Evolutionary conservation across 2,329 filamentous ascomycete genomes (phyloP).

Genomic region (Cadophora luteo-olivacea): DNA sequence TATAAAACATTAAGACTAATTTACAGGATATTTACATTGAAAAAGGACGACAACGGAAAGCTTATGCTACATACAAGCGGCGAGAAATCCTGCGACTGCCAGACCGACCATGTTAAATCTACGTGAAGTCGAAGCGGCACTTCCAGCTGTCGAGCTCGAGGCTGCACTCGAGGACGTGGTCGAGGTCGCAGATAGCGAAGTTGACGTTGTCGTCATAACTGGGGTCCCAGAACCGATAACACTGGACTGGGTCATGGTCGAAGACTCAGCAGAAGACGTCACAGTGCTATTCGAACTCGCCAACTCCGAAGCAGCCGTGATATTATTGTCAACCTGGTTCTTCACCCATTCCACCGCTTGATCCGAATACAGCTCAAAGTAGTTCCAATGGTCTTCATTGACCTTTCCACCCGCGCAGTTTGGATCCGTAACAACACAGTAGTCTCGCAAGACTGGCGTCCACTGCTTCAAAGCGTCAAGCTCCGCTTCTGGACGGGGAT

Average conservation of each 20-base stretch:
- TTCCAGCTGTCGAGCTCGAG: neutral
- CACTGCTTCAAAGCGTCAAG: neutral
- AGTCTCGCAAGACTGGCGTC: conserved; percentile 42
- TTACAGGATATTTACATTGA: too few relatives aligned
- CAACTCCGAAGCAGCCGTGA: neutral
- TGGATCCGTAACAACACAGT: conserved; percentile 48
- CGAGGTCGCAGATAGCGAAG: neutral
- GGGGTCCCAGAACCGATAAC: too few relatives aligned
- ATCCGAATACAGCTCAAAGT: conserved; percentile 46
- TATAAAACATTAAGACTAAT: too few relatives aligned
- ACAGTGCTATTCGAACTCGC: neutral
- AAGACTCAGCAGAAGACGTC: neutral
- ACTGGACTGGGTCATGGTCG: too few relatives aligned
- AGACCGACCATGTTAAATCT: neutral
- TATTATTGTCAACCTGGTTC: neutral
- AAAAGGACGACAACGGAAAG: too few relatives aligned
- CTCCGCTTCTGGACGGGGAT: neutral
- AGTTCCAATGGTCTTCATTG: conserved; percentile 47
- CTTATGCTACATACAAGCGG: neutral
- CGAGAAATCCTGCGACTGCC: neutral
- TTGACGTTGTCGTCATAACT: neutral
- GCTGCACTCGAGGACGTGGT: neutral
- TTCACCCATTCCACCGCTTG: conserved; percentile 15
- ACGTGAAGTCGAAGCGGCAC: neutral
- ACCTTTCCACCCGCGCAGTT: conserved; percentile 48